phyloP scores from a whole-genome alignment of 2,329 filamentous ascomycete species.

The Sporothrix inflata region DNA sequence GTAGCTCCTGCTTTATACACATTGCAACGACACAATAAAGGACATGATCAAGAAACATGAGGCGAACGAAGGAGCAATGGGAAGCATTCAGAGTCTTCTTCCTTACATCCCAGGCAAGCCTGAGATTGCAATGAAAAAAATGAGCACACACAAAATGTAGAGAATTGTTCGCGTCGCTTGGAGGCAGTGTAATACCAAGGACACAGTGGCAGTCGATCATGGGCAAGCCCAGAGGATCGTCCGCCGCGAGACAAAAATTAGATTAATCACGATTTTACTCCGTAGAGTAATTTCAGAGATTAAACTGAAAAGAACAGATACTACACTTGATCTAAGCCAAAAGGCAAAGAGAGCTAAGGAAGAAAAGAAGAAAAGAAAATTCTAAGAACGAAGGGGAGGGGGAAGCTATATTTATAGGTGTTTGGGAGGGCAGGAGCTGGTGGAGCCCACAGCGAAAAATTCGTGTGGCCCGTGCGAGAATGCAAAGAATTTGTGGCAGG shows the following conservation, averaged over 20 bases:
- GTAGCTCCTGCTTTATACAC: background rate
- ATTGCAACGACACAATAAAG: background rate
- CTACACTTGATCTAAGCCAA: conserved; percentile 91
- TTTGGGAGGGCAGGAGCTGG: conserved; percentile 26
- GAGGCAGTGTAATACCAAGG: conserved; percentile 76
- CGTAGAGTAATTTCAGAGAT: conserved; percentile 84
- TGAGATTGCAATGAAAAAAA: conserved; percentile 58
- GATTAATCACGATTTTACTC: conserved; percentile 78
- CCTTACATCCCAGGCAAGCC: conserved; percentile 59
- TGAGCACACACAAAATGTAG: conserved; percentile 23
- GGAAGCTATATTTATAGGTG: conserved; percentile 28
- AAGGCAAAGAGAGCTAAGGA: conserved; percentile 59
- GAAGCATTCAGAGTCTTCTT: conserved; percentile 46
- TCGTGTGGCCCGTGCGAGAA: conserved; percentile 32
- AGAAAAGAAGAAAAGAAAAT: conserved; percentile 52
- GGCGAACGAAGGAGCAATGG: background rate
- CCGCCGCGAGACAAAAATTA: conserved; percentile 68
- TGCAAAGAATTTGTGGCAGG: conserved; percentile 10
- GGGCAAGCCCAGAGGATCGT: conserved; percentile 72
- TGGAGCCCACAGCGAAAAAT: conserved; percentile 34
- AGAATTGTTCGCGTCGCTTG: conserved; percentile 64
- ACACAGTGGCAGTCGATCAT: conserved; percentile 68
- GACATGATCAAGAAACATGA: background rate
- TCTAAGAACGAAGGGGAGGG: conserved; percentile 28
- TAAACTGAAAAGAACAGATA: conserved; percentile 98